Base-by-base conservation (phyloP, 148 eudicot genomes). In the Camellia granthamiana region DNA sequence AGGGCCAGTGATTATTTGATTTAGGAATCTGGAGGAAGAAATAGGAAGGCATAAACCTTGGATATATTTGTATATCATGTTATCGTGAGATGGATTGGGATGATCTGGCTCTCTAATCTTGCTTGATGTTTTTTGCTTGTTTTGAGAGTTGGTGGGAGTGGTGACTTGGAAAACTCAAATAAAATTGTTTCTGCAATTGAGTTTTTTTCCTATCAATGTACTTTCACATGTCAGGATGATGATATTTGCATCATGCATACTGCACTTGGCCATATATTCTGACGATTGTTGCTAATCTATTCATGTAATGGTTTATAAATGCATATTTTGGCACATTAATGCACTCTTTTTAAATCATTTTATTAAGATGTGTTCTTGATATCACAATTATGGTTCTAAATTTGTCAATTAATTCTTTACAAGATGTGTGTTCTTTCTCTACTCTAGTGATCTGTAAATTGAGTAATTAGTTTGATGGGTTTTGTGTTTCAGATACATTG, bases 401-500 rank as follows among this genome's bases (percentile, higher is more conserved):
- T 67, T 10, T 54, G 56, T 74, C 21, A 63, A 65, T 43, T 55
- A 0, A 18, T 7, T 61, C 16, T 55, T 74, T 79, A 19, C n/a
- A 15, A 62, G 75, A 8, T 66, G 2, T 68, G 18, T 68, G 69
- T 70, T 52, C 7, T 23, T 58, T 60, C 44, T 19, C 21, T 13
- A 15, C 30, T 52, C 30, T 5, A 30, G 49, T 43, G 12, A 60
- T 47, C n/a, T 54, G 51, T 56, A 30, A 55, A 30, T 58, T 7
- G 49, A 60, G 65, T 49, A 56, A 58, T 76, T 52, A 42, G 58
- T 60, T 59, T 81, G 47, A 65, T 47, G 46, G 55, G 76, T 9
- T 46, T 79, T 60, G 55, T 63, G 41, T 81, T 86, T 81, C 92
- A 96, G 99, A 83, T 96, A 96, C 78, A 84, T 96, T 75, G 98